A percentile compares a stretch with the other conserved stretches of the same genome.
phyloP scores from a whole-genome alignment of 2,329 filamentous ascomycete species.

The Thelonectria discophora region DNA sequence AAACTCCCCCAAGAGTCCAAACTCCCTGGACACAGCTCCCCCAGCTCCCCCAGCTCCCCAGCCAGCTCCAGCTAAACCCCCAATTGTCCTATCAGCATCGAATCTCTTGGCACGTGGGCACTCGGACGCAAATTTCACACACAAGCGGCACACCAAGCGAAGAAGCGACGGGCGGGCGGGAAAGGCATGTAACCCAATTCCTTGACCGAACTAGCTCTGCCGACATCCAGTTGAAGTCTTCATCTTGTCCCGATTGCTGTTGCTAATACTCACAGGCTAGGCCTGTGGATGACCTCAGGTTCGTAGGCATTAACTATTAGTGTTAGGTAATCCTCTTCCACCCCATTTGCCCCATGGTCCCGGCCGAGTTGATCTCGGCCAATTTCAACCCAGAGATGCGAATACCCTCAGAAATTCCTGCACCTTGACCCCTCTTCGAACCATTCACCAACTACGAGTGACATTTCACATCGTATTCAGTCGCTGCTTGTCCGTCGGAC shows the following conservation, averaged over 20 bases:
- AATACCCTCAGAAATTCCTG: too few relatives aligned
- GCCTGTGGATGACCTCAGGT: too few relatives aligned
- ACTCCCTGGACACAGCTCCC: not conserved
- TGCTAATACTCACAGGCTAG: too few relatives aligned
- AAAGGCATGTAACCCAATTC: conserved; percentile 30
- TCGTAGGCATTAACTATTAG: too few relatives aligned
- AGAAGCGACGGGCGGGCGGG: conserved; percentile 15
- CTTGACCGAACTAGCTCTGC: conserved; percentile 3
- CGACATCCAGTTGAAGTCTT: too few relatives aligned
- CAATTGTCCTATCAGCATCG: conserved; percentile 24
- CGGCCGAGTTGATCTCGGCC: not conserved
- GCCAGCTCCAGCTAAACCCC: too few relatives aligned
- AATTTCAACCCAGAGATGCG: not conserved
- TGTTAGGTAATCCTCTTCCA: too few relatives aligned
- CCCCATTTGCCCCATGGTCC: not conserved
- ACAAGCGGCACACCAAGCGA: too few relatives aligned
- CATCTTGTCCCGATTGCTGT: not conserved
- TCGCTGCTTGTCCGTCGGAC: not conserved
- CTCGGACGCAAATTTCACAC: conserved; percentile 6
- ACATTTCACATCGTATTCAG: too few relatives aligned
- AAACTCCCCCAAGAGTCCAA: too few relatives aligned
- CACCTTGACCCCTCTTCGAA: not conserved
- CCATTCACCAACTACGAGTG: too few relatives aligned
- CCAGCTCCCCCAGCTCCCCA: not conserved
- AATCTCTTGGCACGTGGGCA: conserved; percentile 18